Evolutionary conservation across 2,329 filamentous ascomycete genomes (phyloP).

Genomic region (Leptosphaerulina australis): DNA sequence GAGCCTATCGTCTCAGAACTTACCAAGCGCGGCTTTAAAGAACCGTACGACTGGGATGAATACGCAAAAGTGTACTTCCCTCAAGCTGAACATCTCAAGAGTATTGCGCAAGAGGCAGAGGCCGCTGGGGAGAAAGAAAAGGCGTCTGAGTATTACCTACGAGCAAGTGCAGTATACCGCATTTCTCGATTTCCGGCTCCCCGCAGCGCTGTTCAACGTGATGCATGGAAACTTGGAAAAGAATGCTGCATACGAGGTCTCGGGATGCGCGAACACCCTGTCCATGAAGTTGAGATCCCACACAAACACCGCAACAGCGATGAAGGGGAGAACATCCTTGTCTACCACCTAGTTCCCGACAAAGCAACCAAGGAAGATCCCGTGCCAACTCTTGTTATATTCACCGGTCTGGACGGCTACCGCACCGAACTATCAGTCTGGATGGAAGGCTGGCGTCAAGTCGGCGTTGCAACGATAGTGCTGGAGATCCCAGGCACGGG

Average conservation of each 20-base stretch:
- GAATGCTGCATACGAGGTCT: slow-evolving; percentile 64
- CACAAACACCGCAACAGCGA: slow-evolving; percentile 58
- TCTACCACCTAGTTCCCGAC: slow-evolving; percentile 68
- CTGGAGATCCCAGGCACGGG: slow-evolving; percentile 65
- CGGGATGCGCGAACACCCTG: slow-evolving; percentile 55
- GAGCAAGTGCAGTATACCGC: slow-evolving; percentile 65
- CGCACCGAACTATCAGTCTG: slow-evolving; percentile 61
- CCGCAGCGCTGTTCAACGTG: slow-evolving; percentile 58
- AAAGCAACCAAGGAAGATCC: slow-evolving; percentile 51
- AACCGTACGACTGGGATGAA: slow-evolving; percentile 65
- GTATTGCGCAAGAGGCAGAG: slow-evolving; percentile 59
- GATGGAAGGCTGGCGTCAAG: slow-evolving; percentile 58
- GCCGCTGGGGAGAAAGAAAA: slow-evolving; percentile 56
- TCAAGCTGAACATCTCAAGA: slow-evolving; percentile 63
- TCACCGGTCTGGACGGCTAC: slow-evolving; percentile 66
- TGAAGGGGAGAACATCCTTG: slow-evolving; percentile 65
- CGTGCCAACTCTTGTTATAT: slow-evolving; percentile 60
- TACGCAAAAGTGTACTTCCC: slow-evolving; percentile 69
- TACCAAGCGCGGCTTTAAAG: slow-evolving; percentile 65
- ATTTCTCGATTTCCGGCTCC: slow-evolving; percentile 72
- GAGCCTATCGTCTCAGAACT: slow-evolving; percentile 70
- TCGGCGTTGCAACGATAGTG: slow-evolving; percentile 57
- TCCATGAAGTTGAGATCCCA: slow-evolving; percentile 67
- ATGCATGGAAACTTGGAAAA: slow-evolving; percentile 71
- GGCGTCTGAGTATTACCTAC: slow-evolving; percentile 67